phyloP scores from a whole-genome alignment of 768 basidiomycete genomes.

The Trametes gibbosa region DNA sequence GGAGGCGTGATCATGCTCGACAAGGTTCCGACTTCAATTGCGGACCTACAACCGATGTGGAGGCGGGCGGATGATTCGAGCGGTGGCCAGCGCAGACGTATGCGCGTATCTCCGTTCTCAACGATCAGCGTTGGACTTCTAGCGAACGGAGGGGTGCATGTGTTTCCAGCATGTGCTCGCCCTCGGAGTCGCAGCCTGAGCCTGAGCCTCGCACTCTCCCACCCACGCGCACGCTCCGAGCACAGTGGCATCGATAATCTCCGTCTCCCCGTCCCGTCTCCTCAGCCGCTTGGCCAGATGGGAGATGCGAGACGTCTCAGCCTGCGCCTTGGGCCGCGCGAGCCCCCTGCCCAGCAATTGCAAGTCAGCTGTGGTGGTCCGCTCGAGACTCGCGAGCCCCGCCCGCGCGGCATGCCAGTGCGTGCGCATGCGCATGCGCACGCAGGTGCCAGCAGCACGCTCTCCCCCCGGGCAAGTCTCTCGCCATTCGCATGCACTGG shows the following conservation, averaged over 20 bases:
- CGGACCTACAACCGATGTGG: constrained; percentile 15
- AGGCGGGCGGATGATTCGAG: not conserved
- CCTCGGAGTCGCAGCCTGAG: too few relatives aligned
- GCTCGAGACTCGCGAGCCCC: not conserved
- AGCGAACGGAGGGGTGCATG: not conserved
- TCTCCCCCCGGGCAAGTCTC: not conserved
- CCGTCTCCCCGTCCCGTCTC: not conserved
- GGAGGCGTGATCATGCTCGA: constrained; percentile 3
- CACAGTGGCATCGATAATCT: constrained; percentile 15
- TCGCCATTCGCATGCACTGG: not conserved
- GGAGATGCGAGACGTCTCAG: too few relatives aligned
- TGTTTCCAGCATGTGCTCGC: constrained; percentile 12
- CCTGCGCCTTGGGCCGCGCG: not conserved
- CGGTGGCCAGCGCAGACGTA: not conserved
- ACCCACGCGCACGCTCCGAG: not conserved
- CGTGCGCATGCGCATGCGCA: too few relatives aligned
- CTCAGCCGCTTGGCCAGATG: not conserved
- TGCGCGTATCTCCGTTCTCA: constrained; percentile 10
- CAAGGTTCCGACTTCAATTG: too few relatives aligned
- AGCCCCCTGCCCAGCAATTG: not conserved
- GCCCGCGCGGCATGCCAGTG: too few relatives aligned
- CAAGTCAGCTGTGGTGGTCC: not conserved
- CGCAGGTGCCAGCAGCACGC: too few relatives aligned
- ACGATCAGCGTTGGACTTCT: constrained; percentile 5
- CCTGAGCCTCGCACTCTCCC: too few relatives aligned